Percentiles rank a stretch among this genome's conserved stretches.
phyloP scores from a whole-genome alignment of 495 filamentous ascomycete genomes.

The Penicillium maclennaniae region DNA sequence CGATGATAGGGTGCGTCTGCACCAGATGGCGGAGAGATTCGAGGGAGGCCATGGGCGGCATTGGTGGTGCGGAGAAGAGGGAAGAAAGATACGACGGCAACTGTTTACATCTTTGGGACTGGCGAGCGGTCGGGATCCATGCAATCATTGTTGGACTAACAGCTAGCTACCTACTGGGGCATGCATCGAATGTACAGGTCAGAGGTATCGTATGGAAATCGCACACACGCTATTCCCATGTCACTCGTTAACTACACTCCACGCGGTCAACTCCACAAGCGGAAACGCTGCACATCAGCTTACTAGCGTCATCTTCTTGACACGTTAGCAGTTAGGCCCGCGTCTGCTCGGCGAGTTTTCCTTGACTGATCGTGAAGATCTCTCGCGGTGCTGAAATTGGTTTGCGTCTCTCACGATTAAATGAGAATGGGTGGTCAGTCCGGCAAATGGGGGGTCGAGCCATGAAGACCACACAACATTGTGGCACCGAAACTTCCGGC shows the following conservation, averaged over 20 bases:
- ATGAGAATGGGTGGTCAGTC: no score
- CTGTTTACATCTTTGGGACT: background rate
- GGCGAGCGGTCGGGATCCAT: background rate
- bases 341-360: no score
- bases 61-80: conserved; percentile 1
- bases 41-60: conserved; percentile 24
- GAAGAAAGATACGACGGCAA: background rate
- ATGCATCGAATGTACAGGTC: background rate
- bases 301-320: background rate
- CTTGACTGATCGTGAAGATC: no score
- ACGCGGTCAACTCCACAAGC: conserved; percentile 19
- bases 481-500: no score
- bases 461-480: no score
- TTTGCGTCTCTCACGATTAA: no score
- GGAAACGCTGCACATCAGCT: background rate
- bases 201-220: background rate
- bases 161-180: background rate
- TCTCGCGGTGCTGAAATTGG: no score
- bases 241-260: conserved; percentile 12
- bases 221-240: background rate
- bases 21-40: conserved; percentile 48
- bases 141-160: background rate
- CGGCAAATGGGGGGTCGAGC: no score
- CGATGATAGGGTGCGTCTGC: conserved; percentile 70
- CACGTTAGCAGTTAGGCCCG: no score